Evolutionary conservation across 768 basidiomycete species (phyloP).

Genomic region (Termitomyces heimii): DNA sequence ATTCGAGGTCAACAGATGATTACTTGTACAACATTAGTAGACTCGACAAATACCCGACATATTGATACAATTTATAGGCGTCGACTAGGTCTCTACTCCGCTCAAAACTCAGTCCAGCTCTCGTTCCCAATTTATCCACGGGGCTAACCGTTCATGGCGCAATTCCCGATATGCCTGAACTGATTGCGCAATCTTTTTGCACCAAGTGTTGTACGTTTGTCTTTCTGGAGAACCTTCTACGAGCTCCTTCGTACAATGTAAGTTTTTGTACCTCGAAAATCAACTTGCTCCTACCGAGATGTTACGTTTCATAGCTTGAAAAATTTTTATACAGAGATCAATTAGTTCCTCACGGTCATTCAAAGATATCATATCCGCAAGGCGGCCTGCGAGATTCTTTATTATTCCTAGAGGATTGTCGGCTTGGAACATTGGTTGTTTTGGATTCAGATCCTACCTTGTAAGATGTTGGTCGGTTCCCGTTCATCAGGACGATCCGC

Average conservation of each 20-base stretch:
- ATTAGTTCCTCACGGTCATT: slow-evolving; percentile 26
- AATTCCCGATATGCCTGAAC: slow-evolving; percentile 19
- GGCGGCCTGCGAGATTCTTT: slow-evolving; percentile 30
- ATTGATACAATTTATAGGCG: neutral
- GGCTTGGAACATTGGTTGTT: neutral
- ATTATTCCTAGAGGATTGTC: slow-evolving; percentile 34
- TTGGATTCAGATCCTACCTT: slow-evolving; percentile 1
- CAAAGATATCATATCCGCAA: slow-evolving; percentile 19
- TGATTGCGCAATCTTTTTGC: slow-evolving; percentile 21
- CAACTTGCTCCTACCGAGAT: slow-evolving; percentile 28
- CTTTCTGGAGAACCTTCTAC: slow-evolving; percentile 6
- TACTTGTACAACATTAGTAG: neutral
- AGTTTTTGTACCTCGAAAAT: neutral
- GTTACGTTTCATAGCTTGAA: slow-evolving; percentile 46
- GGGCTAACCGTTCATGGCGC: neutral
- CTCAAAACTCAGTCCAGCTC: neutral
- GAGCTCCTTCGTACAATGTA: slow-evolving; percentile 14
- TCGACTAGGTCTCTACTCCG: neutral
- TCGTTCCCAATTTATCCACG: neutral
- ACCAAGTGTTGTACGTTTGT: slow-evolving; percentile 27
- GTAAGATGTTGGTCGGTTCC: slow-evolving; percentile 14
- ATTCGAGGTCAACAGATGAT: neutral
- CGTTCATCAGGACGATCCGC: neutral
- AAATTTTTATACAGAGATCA: slow-evolving; percentile 36
- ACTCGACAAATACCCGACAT: neutral